These are phyloP conservation scores for Gossypium schwendimanii DNA, from an alignment of 441 rosid species.

Conservation along the genomic window DNA sequence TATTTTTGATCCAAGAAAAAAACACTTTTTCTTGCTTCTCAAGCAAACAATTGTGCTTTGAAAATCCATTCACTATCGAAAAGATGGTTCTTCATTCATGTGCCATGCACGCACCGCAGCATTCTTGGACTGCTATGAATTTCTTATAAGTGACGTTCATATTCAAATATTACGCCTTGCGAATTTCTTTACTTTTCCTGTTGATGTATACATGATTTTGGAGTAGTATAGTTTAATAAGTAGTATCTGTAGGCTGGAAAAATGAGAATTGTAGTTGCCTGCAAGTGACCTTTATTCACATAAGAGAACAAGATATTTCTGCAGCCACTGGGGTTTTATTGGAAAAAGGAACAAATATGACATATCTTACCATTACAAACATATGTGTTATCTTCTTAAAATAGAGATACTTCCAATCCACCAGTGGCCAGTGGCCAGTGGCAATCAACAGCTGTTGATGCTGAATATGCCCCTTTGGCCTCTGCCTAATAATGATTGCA, in stretches of 20 bases:
- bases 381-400: not conserved
- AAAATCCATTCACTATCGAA: not conserved
- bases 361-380: not conserved
- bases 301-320: no score
- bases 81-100: not conserved
- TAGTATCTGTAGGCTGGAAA: no score
- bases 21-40: not conserved
- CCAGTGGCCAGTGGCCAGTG: not conserved
- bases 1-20: not conserved
- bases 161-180: not conserved
- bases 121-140: not conserved
- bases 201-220: not conserved
- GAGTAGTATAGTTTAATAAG: no score
- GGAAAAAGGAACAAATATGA: not conserved
- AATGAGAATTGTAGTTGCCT: no score
- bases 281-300: not conserved
- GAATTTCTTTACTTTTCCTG: not conserved
- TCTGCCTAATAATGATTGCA: not conserved
- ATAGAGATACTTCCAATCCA: not conserved
- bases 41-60: not conserved
- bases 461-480: no score
- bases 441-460: not conserved
- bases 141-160: not conserved
- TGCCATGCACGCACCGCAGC: not conserved
- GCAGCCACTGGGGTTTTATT: not conserved